Percentiles rank a stretch among this genome's conserved stretches.
Conservation (phyloP, 1,284 basidiomycete species). For the Rhizopogon parksii region DNA sequence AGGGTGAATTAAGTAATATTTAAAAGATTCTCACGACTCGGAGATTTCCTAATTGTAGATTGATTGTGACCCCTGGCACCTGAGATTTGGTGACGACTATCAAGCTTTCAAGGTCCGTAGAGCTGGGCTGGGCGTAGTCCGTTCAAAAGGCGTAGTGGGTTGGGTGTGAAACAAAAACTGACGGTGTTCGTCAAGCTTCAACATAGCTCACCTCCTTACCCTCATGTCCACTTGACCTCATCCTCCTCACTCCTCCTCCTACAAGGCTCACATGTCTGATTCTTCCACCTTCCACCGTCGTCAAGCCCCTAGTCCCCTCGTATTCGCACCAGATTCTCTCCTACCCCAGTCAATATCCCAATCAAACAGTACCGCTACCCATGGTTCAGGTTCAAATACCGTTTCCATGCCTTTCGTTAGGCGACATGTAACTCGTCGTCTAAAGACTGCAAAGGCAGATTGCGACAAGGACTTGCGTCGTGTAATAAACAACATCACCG, state of each 20-base stretch:
- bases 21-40: not conserved
- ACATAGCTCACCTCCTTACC: constrained; percentile 1
- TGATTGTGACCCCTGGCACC: not conserved
- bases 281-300: constrained; percentile 45
- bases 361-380: constrained; percentile 34
- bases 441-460: constrained; percentile 89
- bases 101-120: not conserved
- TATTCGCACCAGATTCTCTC: constrained; percentile 62
- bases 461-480: constrained; percentile 94
- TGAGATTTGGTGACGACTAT: not conserved
- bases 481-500: constrained; percentile 88
- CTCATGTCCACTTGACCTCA: constrained; percentile 2
- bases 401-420: constrained; percentile 89
- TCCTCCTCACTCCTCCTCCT: not conserved
- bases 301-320: constrained; percentile 69
- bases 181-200: not conserved
- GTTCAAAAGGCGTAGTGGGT: not conserved
- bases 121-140: not conserved
- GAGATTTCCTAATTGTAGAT: constrained; percentile 3
- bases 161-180: not conserved
- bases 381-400: constrained; percentile 58
- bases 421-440: constrained; percentile 87
- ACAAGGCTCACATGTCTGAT: constrained; percentile 50
- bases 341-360: constrained; percentile 44
- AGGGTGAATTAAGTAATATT: not conserved